Base-by-base conservation (phyloP, 441 rosid species). In the Euphorbia schlechtendalii region DNA sequence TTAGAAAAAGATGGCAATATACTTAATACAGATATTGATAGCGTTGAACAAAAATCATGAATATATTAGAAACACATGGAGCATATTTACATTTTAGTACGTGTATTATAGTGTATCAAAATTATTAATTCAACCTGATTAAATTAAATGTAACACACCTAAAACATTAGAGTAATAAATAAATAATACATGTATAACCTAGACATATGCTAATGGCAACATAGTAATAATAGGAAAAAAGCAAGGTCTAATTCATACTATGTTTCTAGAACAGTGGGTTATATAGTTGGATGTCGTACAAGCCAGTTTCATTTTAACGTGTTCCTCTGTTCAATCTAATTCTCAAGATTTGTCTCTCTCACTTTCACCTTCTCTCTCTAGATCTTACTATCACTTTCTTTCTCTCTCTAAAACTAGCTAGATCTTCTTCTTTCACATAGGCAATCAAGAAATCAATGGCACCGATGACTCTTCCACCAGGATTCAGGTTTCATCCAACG, bases 401-500 rank as follows among this genome's bases (percentile, higher is more conserved):
- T n/a, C n/a, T n/a, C 32, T 32, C 32, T 24, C 30, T 11, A 24
- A 22, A 24, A 15, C 21, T 17, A 12, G 53, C 12, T 14, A n/a
- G n/a, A n/a, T n/a, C n/a, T 2, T 13, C 0, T 34, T 61, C 27
- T 55, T 41, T 36, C n/a, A n/a, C n/a, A n/a, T n/a, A n/a, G n/a
- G n/a, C n/a, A n/a, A n/a, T n/a, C 36, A 32, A 3, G 3, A 20
- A 78, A 75, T 9, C 7, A 32, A 83, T 83, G 88, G 84, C 88
- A 7, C 85, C 85, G 25, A 73, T 76, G 83, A 81, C 84, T 64
- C 85, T 89, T 32, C 93, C 93, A 58, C 93, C 96, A 4, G 93
- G 96, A 24, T 86, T 89, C 65, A 70, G 93, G 73, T 89, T 89
- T 71, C 93, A 86, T 73, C 96, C 96, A 0, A 89, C 96, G 3